A percentile compares a stretch with the other conserved stretches of the same genome.
Conservation (phyloP, 1,284 basidiomycete genomes). For the Cystobasidium slooffiae region DNA sequence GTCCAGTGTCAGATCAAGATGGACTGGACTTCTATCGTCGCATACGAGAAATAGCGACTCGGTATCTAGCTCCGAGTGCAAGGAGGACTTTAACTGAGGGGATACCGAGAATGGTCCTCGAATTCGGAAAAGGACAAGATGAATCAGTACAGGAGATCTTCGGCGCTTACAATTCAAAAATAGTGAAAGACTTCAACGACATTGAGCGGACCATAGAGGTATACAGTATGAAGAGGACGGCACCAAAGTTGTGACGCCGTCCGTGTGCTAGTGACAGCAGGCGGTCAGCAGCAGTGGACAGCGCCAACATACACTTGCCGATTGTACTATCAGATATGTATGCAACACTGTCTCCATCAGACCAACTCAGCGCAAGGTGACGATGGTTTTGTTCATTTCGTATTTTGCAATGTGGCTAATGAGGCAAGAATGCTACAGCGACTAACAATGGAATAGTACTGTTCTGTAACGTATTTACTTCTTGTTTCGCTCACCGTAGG, state of each 20-base stretch:
- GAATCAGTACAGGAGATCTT: constrained; percentile 67
- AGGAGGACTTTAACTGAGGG: constrained; percentile 44
- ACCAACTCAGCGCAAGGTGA: too few species aligned
- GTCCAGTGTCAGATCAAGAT: constrained; percentile 53
- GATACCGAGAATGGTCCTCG: constrained; percentile 69
- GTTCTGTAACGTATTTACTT: constrained; percentile 13
- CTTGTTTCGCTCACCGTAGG: constrained; percentile 38
- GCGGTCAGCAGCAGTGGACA: too few species aligned
- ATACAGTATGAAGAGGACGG: not conserved
- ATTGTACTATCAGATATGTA: too few species aligned
- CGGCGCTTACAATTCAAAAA: not conserved
- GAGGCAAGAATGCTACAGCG: constrained; percentile 1
- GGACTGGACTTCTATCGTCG: constrained; percentile 78
- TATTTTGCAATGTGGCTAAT: not conserved
- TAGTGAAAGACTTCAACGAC: constrained; percentile 18
- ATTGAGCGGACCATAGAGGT: constrained; percentile 30
- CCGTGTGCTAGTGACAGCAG: too few species aligned
- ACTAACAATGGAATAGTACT: constrained; percentile 16
- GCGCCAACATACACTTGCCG: too few species aligned
- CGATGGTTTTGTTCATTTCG: not conserved
- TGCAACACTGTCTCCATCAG: too few species aligned
- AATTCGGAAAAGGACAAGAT: constrained; percentile 78
- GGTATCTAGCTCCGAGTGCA: not conserved
- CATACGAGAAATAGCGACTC: constrained; percentile 59
- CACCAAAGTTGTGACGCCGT: too few species aligned